A percentile compares a stretch with the other conserved stretches of the same genome.
Evolutionary conservation across 352 stramenopile genomes (phyloP).

Genomic region (Aphanomyces invadans): DNA sequence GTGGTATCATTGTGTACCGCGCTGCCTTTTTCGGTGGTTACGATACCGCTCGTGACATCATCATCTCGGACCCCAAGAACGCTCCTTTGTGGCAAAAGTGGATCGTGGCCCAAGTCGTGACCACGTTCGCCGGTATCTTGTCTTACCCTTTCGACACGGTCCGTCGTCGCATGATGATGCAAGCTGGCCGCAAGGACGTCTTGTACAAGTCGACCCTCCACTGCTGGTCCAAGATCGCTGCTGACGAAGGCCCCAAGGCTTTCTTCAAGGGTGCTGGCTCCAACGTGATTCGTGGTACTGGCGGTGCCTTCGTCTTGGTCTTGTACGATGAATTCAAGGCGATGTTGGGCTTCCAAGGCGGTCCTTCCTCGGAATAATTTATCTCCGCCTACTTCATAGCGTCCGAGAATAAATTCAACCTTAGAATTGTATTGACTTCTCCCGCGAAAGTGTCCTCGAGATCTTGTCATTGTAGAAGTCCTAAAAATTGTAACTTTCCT

Average conservation of each 20-base stretch:
- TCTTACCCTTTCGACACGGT: slow-evolving; percentile 97
- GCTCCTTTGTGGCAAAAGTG: slow-evolving; percentile 87
- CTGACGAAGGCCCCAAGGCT: slow-evolving; percentile 90
- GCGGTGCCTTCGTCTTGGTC: slow-evolving; percentile 97
- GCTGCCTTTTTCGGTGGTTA: slow-evolving; percentile 98
- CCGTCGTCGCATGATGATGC: slow-evolving; percentile 96
- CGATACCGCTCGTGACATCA: slow-evolving; percentile 92
- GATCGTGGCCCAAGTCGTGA: slow-evolving; percentile 87
- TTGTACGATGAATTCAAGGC: slow-evolving; percentile 99
- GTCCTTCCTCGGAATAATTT: slow-evolving; percentile 24
- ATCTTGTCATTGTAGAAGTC: too few species aligned
- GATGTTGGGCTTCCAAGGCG: slow-evolving; percentile 23
- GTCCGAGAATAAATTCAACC: background rate
- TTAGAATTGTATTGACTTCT: background rate
- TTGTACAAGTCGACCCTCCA: slow-evolving; percentile 96
- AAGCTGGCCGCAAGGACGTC: slow-evolving; percentile 95
- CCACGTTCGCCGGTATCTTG: slow-evolving; percentile 86
- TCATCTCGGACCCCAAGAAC: slow-evolving; percentile 77
- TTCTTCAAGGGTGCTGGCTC: slow-evolving; percentile 99
- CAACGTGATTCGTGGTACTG: slow-evolving; percentile 98
- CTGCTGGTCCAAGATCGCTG: slow-evolving; percentile 96
- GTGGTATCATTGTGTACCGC: slow-evolving; percentile 99
- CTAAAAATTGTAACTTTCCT: too few species aligned
- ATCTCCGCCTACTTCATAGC: background rate
- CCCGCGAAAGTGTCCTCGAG: too few species aligned